Evolutionary conservation across 2,329 filamentous ascomycete species (phyloP), one percentile per base, ranked within the genome.

Genomic region (Hypoxylon sp.): DNA sequence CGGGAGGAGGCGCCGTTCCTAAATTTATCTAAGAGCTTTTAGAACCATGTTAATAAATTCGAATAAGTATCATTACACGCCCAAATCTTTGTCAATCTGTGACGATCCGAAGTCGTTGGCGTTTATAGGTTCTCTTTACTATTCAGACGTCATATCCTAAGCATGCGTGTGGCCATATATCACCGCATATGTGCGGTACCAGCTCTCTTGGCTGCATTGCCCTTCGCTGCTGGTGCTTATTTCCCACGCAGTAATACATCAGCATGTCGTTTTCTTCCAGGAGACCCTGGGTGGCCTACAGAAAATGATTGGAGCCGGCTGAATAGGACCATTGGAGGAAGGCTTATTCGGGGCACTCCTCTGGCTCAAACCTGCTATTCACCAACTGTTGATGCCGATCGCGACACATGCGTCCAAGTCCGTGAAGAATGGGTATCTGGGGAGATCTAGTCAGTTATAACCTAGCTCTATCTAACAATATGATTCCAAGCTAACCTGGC

Each of bases 391-490:
- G 48, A 61, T 29, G 24, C 37, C 17, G 26, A 22, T 17, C 35
- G 35, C 3, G 39, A 39, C 13, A 54, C 52, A 26, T 80, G 29
- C 78, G 44, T 42, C 71, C 78, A 0, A 76, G 72, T 5, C 76
- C 80, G 1, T 75, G 78, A 55, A 42, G 42, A 3, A 5, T 65
- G 55, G 53, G 56, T 37, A 5, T 51, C 24, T 9, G 24, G 29
- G 8, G 47, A 52, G 1, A 8, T 44, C 14, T 42, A 42, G 60
- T 51, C 3, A 46, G 53, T 52, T 24, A 22, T 46, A 80, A 80
- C 79, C 42, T 80, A 81, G 65, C 71, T 58, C 5, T 75, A 81
- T 79, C 57, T n/a, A 17, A 22, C 39, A 44, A 44, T 44, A 10
- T n/a, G 17, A 22, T 8, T 22, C 19, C 9, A 44, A 44, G 35